Conservation (phyloP, 2,329 filamentous ascomycete species). For the Paecilomyces variotii region DNA sequence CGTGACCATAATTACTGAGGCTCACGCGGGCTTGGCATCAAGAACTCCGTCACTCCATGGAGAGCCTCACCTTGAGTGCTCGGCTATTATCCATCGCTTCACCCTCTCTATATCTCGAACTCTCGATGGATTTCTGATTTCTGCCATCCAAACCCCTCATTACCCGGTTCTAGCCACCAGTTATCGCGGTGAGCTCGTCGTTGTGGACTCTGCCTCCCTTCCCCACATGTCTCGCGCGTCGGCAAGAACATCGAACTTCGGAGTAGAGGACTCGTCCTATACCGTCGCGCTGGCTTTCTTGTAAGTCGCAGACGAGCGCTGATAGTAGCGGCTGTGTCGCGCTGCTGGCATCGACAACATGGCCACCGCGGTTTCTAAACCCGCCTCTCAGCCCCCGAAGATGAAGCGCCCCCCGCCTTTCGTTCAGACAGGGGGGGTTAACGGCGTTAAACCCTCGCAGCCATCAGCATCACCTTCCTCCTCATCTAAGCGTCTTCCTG, state of each 20-base stretch:
- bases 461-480: slow-evolving; percentile 52
- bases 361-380: slow-evolving; percentile 39
- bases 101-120: background rate
- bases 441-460: slow-evolving; percentile 50
- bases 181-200: slow-evolving; percentile 18
- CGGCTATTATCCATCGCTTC: slow-evolving; percentile 8
- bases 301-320: slow-evolving; percentile 16
- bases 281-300: slow-evolving; percentile 16
- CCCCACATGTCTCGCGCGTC: slow-evolving; percentile 40
- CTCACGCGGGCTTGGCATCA: slow-evolving; percentile 31
- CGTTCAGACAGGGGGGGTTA: slow-evolving; percentile 51
- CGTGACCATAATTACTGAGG: slow-evolving; percentile 14
- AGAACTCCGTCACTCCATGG: slow-evolving; percentile 24
- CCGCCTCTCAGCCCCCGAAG: slow-evolving; percentile 45
- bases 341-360: slow-evolving; percentile 21
- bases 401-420: slow-evolving; percentile 61
- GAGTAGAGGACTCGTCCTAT: slow-evolving; percentile 21
- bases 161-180: slow-evolving; percentile 14
- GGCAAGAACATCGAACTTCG: slow-evolving; percentile 31
- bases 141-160: slow-evolving; percentile 16
- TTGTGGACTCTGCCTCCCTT: slow-evolving; percentile 23
- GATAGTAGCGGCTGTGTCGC: slow-evolving; percentile 12
- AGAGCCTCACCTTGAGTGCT: slow-evolving; percentile 2
- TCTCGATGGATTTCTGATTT: slow-evolving; percentile 9
- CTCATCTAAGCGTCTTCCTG: slow-evolving; percentile 49